A percentile compares a stretch with the other conserved stretches of the same genome.
Evolutionary conservation across 208 protist genomes (phyloP).

Genomic region (Acanthamoeba culbertsoni): DNA sequence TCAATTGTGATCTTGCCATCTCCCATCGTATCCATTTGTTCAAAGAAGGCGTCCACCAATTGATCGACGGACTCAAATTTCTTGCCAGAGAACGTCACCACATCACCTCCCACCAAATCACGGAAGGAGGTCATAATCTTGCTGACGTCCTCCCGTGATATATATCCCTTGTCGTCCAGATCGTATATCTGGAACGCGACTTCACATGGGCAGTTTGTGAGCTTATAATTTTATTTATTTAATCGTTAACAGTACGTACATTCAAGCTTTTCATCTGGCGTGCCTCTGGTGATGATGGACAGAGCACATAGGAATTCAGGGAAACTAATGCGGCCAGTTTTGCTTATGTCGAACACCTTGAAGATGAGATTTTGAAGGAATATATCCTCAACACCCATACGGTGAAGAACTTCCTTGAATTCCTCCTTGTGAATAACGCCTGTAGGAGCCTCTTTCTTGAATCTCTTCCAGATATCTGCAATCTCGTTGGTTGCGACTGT

Average conservation of each 20-base stretch:
- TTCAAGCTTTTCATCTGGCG: conserved; percentile 75
- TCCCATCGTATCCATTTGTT: not conserved
- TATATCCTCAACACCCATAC: conserved; percentile 27
- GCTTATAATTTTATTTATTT: not conserved
- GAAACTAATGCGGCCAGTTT: conserved; percentile 73
- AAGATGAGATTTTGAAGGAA: conserved; percentile 63
- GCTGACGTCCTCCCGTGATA: conserved; percentile 87
- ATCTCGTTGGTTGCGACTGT: conserved; percentile 60
- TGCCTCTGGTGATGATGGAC: conserved; percentile 74
- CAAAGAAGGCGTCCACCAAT: conserved; percentile 27
- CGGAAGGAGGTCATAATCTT: conserved; percentile 89
- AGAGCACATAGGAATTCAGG: conserved; percentile 72
- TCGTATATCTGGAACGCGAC: conserved; percentile 92
- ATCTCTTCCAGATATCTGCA: conserved; percentile 71
- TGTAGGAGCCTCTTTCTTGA: conserved; percentile 69
- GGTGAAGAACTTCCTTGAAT: conserved; percentile 70
- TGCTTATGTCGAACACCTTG: conserved; percentile 75
- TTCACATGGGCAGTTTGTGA: not conserved
- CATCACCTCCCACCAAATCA: conserved; percentile 79
- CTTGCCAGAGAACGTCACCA: conserved; percentile 34
- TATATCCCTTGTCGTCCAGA: conserved; percentile 88
- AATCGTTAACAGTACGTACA: conserved; percentile 63
- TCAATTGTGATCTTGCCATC: not conserved
- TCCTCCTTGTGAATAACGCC: conserved; percentile 62
- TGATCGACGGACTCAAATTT: not conserved